These are phyloP conservation scores for Pisolithus microcarpus DNA, from an alignment of 768 basidiomycete species.

Conservation along the genomic window DNA sequence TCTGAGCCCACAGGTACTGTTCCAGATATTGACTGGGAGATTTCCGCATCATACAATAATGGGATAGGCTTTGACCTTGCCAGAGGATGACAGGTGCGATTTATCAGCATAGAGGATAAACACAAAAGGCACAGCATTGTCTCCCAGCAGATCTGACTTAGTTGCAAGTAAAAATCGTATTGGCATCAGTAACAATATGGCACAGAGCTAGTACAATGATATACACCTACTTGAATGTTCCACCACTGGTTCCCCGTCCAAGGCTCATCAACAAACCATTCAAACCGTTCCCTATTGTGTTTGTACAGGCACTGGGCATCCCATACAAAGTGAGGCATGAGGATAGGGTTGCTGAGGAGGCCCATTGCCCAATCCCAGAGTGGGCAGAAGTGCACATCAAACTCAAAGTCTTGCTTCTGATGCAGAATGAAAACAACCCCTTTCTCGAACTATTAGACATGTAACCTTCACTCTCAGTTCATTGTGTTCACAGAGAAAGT, in stretches of 20 bases:
- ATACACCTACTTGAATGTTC: conserved; percentile 28
- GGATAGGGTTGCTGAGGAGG: conserved; percentile 1
- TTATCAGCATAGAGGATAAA: conserved; percentile 38
- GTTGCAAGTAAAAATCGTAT: background rate
- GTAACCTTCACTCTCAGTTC: no score
- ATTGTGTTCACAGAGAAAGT: no score
- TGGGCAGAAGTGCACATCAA: background rate
- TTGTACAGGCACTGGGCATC: conserved; percentile 25
- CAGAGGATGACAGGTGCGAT: conserved; percentile 30
- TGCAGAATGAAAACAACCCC: background rate
- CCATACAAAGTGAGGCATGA: conserved; percentile 20
- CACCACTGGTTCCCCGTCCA: conserved; percentile 32
- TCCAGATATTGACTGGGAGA: conserved; percentile 26
- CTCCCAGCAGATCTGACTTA: background rate
- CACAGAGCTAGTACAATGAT: background rate
- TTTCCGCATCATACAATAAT: conserved; percentile 27
- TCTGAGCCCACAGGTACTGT: conserved; percentile 25
- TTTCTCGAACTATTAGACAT: background rate
- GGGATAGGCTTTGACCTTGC: conserved; percentile 32
- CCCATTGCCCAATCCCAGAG: conserved; percentile 9
- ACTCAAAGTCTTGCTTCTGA: background rate
- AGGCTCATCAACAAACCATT: conserved; percentile 30
- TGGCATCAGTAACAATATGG: background rate
- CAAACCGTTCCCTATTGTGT: conserved; percentile 20
- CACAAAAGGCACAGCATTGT: conserved; percentile 19